A percentile compares a stretch with the other conserved stretches of the same genome.
phyloP scores from a whole-genome alignment of 225 moss, liverwort and hornwort species.

The Takakia lepidozioides region DNA sequence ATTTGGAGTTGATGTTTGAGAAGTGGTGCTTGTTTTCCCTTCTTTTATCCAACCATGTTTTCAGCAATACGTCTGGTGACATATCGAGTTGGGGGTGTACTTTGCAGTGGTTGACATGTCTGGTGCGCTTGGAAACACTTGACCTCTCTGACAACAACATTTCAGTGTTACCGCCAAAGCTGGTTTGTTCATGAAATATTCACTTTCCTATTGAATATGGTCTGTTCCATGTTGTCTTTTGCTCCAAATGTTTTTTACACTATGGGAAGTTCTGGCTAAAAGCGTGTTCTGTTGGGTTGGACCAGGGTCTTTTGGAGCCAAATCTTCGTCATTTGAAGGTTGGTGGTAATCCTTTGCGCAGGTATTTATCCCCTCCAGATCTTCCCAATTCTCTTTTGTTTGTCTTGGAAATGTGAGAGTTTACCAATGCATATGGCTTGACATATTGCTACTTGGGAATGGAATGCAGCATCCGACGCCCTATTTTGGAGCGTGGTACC shows the following conservation, averaged over 20 bases:
- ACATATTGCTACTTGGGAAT: too few relatives aligned
- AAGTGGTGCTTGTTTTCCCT: slow-evolving; percentile 10
- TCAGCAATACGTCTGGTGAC: too few relatives aligned
- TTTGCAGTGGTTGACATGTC: slow-evolving; percentile 52
- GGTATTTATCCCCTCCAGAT: slow-evolving; percentile 17
- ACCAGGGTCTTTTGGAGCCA: slow-evolving; percentile 78
- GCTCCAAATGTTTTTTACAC: background rate
- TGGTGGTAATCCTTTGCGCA: slow-evolving; percentile 85
- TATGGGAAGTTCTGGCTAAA: too few relatives aligned
- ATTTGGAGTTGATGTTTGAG: background rate
- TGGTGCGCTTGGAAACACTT: slow-evolving; percentile 68
- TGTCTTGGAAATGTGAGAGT: background rate
- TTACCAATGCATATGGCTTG: background rate
- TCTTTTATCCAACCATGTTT: slow-evolving; percentile 17
- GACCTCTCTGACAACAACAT: slow-evolving; percentile 86
- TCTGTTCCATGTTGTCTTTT: background rate
- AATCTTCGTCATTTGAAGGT: slow-evolving; percentile 77
- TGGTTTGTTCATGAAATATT: slow-evolving; percentile 25
- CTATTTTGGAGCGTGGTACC: slow-evolving; percentile 81
- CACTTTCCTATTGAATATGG: background rate
- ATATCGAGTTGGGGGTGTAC: too few relatives aligned
- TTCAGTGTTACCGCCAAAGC: slow-evolving; percentile 63
- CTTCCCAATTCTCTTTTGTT: background rate
- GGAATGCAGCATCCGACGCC: slow-evolving; percentile 58
- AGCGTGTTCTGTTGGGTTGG: too few relatives aligned